These are phyloP conservation scores for Fusarium sp. DNA, from an alignment of 2,329 filamentous ascomycete genomes.

Conservation along the genomic window DNA sequence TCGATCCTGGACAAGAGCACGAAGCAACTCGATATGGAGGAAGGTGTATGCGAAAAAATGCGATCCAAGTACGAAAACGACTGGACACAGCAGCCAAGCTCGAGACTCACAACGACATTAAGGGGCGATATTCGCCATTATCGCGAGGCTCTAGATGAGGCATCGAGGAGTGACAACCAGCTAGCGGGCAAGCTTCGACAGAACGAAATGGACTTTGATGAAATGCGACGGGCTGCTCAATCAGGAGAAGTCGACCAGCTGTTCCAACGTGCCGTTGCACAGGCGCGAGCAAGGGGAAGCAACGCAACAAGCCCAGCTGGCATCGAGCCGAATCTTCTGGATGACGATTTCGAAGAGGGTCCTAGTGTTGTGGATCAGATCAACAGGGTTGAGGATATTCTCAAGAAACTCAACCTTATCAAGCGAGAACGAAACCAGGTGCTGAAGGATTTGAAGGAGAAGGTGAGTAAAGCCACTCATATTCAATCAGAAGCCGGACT, in stretches of 20 bases:
- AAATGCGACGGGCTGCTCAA: constrained; percentile 92
- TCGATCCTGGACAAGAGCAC: constrained; percentile 80
- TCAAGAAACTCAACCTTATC: constrained; percentile 91
- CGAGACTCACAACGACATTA: constrained; percentile 86
- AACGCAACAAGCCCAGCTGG: constrained; percentile 70
- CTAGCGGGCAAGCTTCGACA: constrained; percentile 86
- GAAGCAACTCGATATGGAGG: constrained; percentile 95
- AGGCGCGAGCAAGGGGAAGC: constrained; percentile 75
- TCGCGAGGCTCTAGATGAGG: constrained; percentile 88
- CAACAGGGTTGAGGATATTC: constrained; percentile 84
- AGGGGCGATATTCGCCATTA: constrained; percentile 90
- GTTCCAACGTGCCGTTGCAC: constrained; percentile 87
- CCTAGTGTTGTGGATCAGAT: constrained; percentile 92
- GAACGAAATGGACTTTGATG: constrained; percentile 89
- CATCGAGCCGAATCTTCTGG: constrained; percentile 82
- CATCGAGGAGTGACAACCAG: constrained; percentile 85
- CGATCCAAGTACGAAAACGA: constrained; percentile 94
- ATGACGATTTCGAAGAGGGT: constrained; percentile 87
- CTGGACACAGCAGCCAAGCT: constrained; percentile 97
- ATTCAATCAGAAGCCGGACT: constrained; percentile 11
- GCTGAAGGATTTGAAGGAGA: constrained; percentile 96
- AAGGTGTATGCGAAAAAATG: constrained; percentile 99
- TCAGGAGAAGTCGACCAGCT: constrained; percentile 87
- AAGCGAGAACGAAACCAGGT: constrained; percentile 93
- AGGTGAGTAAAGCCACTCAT: constrained; percentile 67